Conservation (phyloP, 164 flowering plant species). For the Brasenia schreberi region DNA sequence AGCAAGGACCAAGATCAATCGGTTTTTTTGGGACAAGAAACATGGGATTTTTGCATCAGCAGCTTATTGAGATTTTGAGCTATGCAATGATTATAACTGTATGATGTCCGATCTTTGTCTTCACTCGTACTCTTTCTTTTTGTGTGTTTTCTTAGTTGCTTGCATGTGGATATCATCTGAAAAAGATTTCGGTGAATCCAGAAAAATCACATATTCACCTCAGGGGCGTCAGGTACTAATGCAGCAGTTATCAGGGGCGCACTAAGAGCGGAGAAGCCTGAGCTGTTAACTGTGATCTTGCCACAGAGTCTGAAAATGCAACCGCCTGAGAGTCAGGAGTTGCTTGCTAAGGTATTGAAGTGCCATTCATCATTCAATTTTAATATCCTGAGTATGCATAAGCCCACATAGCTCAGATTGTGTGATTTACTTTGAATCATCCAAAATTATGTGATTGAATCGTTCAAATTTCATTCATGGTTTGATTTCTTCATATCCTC, state of each 20-base stretch:
- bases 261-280: slow-evolving; percentile 84
- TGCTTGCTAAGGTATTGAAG: slow-evolving; percentile 60
- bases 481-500: no score
- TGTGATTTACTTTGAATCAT: no score
- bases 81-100: slow-evolving; percentile 98
- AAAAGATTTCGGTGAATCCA: slow-evolving; percentile 14
- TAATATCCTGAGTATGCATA: no score
- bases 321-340: slow-evolving; percentile 95
- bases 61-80: slow-evolving; percentile 96
- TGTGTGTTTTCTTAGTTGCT: neutral
- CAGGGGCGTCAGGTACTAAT: slow-evolving; percentile 98
- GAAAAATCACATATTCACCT: slow-evolving; percentile 97
- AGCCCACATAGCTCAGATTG: no score
- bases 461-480: no score
- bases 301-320: slow-evolving; percentile 94
- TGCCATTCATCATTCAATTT: no score
- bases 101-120: slow-evolving; percentile 17
- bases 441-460: no score
- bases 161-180: neutral
- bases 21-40: slow-evolving; percentile 98
- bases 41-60: slow-evolving; percentile 97
- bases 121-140: neutral
- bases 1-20: slow-evolving; percentile 90
- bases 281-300: slow-evolving; percentile 84
- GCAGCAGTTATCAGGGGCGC: slow-evolving; percentile 99